These are phyloP conservation scores for Colletotrichum musicola DNA, from an alignment of 2,329 filamentous ascomycete species.

Conservation along the genomic window DNA sequence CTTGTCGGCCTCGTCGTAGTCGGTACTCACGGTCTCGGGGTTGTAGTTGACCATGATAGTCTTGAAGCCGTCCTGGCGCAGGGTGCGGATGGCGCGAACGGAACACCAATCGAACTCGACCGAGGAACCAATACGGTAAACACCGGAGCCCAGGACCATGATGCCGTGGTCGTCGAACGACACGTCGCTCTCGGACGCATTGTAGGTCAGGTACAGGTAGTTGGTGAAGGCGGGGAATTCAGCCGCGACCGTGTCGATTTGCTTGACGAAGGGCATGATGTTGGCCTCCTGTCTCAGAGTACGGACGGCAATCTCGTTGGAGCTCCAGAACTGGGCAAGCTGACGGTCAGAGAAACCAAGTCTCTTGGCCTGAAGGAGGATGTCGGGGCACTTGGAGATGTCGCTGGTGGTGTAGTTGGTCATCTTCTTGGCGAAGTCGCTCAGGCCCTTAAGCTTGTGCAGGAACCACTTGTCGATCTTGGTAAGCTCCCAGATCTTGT, in stretches of 20 bases:
- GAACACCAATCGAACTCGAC: slow-evolving; percentile 99
- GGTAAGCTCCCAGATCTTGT: slow-evolving; percentile 98
- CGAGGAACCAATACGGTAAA: slow-evolving; percentile 96
- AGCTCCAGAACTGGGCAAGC: slow-evolving; percentile 92
- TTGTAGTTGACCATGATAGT: slow-evolving; percentile 98
- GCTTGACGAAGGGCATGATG: slow-evolving; percentile 92
- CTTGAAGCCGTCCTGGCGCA: slow-evolving; percentile 87
- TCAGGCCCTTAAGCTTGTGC: slow-evolving; percentile 89
- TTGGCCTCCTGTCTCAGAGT: slow-evolving; percentile 86
- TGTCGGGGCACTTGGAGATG: slow-evolving; percentile 70
- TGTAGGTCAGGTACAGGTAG: slow-evolving; percentile 97
- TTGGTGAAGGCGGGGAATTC: slow-evolving; percentile 97
- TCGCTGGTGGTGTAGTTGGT: slow-evolving; percentile 74
- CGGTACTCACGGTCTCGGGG: slow-evolving; percentile 88
- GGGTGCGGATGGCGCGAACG: slow-evolving; percentile 90
- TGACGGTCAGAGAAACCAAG: slow-evolving; percentile 96
- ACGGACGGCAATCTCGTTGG: slow-evolving; percentile 91
- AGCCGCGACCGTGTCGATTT: slow-evolving; percentile 97
- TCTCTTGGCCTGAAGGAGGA: slow-evolving; percentile 88
- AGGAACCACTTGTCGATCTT: slow-evolving; percentile 99
- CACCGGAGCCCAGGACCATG: slow-evolving; percentile 96
- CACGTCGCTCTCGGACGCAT: slow-evolving; percentile 87
- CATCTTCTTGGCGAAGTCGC: slow-evolving; percentile 88
- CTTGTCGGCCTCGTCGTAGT: slow-evolving; percentile 94
- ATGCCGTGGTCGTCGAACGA: slow-evolving; percentile 89